Percentiles rank a stretch among this genome's conserved stretches.
These are phyloP conservation scores for Penicillium manginii DNA, from an alignment of 495 filamentous ascomycete genomes.

Conservation along the genomic window DNA sequence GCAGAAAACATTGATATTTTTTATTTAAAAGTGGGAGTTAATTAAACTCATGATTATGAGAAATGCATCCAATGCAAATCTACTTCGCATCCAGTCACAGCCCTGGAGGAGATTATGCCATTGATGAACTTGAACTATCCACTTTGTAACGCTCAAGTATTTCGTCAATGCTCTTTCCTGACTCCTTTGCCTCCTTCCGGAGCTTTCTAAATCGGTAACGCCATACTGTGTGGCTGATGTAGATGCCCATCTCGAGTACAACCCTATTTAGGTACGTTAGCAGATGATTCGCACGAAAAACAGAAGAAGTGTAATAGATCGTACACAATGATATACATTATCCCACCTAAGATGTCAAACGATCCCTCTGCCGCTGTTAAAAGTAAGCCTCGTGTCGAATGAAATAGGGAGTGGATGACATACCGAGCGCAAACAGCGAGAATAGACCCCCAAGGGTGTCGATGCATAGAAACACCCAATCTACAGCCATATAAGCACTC, in stretches of 20 bases:
- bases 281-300: neutral
- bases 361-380: neutral
- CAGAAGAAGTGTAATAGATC: neutral
- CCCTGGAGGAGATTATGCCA: too few species aligned
- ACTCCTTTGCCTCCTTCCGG: neutral
- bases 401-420: neutral
- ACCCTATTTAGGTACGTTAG: neutral
- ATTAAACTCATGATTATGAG: too few species aligned
- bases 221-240: slow-evolving; percentile 1
- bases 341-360: neutral
- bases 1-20: too few species aligned
- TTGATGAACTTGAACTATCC: neutral
- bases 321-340: neutral
- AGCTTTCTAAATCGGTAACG: neutral
- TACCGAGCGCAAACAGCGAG: neutral
- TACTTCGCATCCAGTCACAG: neutral
- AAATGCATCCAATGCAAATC: too few species aligned
- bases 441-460: neutral
- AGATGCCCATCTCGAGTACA: neutral
- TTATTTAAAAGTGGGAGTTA: too few species aligned
- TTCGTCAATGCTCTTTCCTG: neutral
- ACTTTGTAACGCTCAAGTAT: neutral
- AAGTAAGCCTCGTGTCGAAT: neutral
- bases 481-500: neutral
- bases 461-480: neutral